These are phyloP conservation scores for Sodiomyces alkalinus DNA, from an alignment of 2,329 filamentous ascomycete genomes.

Conservation along the genomic window DNA sequence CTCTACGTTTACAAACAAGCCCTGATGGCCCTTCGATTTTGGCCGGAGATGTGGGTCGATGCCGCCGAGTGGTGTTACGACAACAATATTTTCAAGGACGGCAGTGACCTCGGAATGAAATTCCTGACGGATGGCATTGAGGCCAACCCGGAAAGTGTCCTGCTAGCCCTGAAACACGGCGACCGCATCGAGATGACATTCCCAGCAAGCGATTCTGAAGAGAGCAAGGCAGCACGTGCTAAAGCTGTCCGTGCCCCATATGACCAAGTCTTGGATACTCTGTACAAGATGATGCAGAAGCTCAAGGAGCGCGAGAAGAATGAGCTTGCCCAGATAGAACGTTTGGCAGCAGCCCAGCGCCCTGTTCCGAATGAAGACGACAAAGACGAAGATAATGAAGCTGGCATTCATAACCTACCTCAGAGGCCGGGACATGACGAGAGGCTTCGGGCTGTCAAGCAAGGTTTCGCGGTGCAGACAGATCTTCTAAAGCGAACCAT, in stretches of 20 bases:
- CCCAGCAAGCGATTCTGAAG: constrained; percentile 61
- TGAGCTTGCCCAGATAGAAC: constrained; percentile 41
- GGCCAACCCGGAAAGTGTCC: constrained; percentile 85
- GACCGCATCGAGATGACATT: constrained; percentile 74
- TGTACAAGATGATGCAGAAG: constrained; percentile 77
- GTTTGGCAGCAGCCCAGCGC: constrained; percentile 26
- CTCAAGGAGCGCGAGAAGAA: constrained; percentile 46
- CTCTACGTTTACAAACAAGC: constrained; percentile 89
- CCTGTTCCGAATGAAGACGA: constrained; percentile 18
- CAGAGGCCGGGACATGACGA: constrained; percentile 47
- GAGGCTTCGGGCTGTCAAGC: constrained; percentile 44
- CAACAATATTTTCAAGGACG: constrained; percentile 51
- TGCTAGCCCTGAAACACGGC: constrained; percentile 78
- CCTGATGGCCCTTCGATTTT: constrained; percentile 83
- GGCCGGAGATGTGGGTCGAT: constrained; percentile 92
- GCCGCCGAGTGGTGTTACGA: constrained; percentile 85
- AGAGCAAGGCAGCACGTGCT: constrained; percentile 59
- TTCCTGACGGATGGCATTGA: constrained; percentile 71
- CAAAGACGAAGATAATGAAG: constrained; percentile 34
- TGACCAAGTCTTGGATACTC: constrained; percentile 64
- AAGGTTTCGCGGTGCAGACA: constrained; percentile 57
- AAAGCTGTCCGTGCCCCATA: constrained; percentile 70
- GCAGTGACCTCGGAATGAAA: constrained; percentile 47
- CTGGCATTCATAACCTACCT: too few relatives aligned
- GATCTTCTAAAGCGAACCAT: constrained; percentile 70